Base-by-base conservation (phyloP, 306 rosid genomes). In the Parietaria judaica region DNA sequence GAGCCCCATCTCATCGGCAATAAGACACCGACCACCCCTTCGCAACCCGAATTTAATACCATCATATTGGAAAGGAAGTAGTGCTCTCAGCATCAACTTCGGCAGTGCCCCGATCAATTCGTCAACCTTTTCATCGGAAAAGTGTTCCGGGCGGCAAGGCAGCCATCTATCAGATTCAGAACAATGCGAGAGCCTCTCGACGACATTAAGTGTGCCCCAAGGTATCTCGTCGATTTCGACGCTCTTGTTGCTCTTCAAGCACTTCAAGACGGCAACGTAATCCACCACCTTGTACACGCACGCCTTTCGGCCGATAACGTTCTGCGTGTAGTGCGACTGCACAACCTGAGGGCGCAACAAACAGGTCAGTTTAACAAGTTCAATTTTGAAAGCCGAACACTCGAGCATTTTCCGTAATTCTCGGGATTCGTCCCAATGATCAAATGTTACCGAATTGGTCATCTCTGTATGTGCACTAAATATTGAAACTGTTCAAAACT, bases 1-100 rank as follows among this genome's bases (percentile, higher is more conserved):
- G 14, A 92, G 95, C 47, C 96, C 96, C 98, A 92, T 92, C 37
- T 92, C 96, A 52, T 92, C 98, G 0, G 95, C 96, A 66, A 92
- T 92, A 53, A 92, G 95, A 80, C 95, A 88, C 8, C 98, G 73
- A 1, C 83, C 95, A n/a, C 98, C 98, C 71, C 96, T 84, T 56
- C 76, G 79, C 76, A 92, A 73, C 15, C 94, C 88, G 56, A 85
- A 92, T 69, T 80, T 77, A 61, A 92, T 41, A 4, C 98, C 98
- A 44, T 88, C 98, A 35, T 72, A 65, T 57, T 88, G 98, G 72
- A 92, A 92, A 73, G 98, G 96, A 71, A 92, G 70, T 71, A 92
- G 75, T 0, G 69, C 66, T 50, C 79, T 67, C n/a, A 77, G 17
- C 36, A 92, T 70, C 7, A 35, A 61, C 74, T 71, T 76, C 0